Evolutionary conservation across 345 rosid genomes (phyloP).

Genomic region (Salix dunnii): DNA sequence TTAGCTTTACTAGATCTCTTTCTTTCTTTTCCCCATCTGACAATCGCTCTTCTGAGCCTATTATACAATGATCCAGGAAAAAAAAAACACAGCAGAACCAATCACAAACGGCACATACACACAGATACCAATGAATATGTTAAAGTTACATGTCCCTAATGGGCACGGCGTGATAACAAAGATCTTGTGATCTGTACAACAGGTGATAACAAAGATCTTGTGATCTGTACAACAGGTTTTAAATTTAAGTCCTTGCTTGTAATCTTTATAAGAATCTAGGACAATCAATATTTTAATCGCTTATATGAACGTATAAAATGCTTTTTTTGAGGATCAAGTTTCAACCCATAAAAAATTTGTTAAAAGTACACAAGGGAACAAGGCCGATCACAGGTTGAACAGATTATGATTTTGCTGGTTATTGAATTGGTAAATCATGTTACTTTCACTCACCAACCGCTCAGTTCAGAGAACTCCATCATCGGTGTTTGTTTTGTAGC

Average conservation of each 20-base stretch:
- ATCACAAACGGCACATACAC: background rate
- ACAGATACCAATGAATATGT: no score
- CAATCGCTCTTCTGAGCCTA: background rate
- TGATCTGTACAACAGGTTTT: fast-evolving
- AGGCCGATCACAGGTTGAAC: background rate
- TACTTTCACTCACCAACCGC: background rate
- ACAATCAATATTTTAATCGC: fast-evolving
- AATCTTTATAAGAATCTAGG: fast-evolving
- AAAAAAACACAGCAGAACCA: background rate
- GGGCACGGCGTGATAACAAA: no score
- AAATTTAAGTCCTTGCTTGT: fast-evolving
- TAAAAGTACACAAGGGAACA: background rate
- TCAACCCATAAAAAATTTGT: no score
- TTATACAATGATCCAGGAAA: background rate
- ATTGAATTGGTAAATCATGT: background rate
- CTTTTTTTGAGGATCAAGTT: fast-evolving
- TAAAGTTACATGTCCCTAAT: background rate
- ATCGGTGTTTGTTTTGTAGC: background rate
- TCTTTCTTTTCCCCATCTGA: background rate
- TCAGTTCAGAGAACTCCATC: background rate
- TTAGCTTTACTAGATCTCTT: background rate
- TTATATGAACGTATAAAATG: fast-evolving
- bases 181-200: no score
- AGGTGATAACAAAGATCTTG: no score
- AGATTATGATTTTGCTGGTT: background rate